Base-by-base conservation (phyloP, 108 stramenopile species). In the Fragilaria crotonensis region DNA sequence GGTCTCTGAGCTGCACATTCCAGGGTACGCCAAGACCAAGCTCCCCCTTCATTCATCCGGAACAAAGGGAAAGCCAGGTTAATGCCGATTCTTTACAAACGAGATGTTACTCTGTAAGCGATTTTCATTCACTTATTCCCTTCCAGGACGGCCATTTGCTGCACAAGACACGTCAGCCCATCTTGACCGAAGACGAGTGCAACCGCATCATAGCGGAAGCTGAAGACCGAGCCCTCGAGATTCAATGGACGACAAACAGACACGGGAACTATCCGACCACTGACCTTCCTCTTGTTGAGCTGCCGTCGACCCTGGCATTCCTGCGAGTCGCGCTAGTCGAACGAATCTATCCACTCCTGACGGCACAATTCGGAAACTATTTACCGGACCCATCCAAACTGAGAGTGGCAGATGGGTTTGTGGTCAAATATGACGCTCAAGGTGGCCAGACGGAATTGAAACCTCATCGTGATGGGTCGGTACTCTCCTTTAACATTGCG, bases 381-480 rank as follows among this genome's bases (percentile, higher is more conserved):
- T 36, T 81, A 33, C 80, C 80, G 0, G 70, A 67, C 55, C 45
- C 65, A 41, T 45, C 46, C 27, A 73, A 65, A 57, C 53, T 77
- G 5, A 55, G 72, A 14, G 63, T 92, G 22, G 78, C 80, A 23
- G 91, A 93, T 77, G 85, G 88, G 30, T 93, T 93, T 55, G 60
- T 93, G n/a, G 88, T 93, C 58, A 83, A 83, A 32, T 93, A 93
- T 60, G 79, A 81, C 59, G 82, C 75, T 1, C 52, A 32, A 3
- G 71, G 67, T 25, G 78, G 76, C 22, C 90, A 87, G 69, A 66
- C 56, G 20, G 71, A 78, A 48, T 64, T 92, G 28, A 81, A 83
- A n/a, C 73, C 84, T 4, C 92, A 93, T 68, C 66, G 77, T 21
- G 92, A 93, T 70, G 80, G 83, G 50, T 81, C 82, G 22, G 68